phyloP scores from a whole-genome alignment of 768 basidiomycete species.

The Pleurotus cornucopiae region DNA sequence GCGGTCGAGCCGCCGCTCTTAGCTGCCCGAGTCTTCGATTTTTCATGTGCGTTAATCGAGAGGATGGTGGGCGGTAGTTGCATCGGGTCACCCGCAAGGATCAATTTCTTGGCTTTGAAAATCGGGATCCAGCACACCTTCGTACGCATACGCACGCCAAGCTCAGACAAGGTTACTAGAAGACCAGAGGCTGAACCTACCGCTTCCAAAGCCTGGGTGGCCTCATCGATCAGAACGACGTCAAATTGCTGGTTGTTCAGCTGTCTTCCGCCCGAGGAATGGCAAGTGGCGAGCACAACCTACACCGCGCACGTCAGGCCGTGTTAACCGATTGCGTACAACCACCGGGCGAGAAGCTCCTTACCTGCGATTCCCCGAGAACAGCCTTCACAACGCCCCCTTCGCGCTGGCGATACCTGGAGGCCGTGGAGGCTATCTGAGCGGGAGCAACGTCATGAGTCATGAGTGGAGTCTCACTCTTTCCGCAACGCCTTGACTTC shows the following conservation, averaged over 20 bases:
- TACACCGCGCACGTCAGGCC: slow-evolving; percentile 17
- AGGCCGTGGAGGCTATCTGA: slow-evolving; percentile 1
- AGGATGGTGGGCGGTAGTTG: slow-evolving; percentile 94
- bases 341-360: background rate
- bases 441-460: background rate
- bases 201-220: slow-evolving; percentile 94
- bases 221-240: slow-evolving; percentile 95
- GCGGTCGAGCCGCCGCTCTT: background rate
- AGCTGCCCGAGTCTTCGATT: slow-evolving; percentile 10
- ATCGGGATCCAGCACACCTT: slow-evolving; percentile 96
- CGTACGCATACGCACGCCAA: background rate
- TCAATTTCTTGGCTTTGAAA: slow-evolving; percentile 84
- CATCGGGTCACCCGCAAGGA: slow-evolving; percentile 92
- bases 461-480: slow-evolving; percentile 55
- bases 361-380: slow-evolving; percentile 71
- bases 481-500: slow-evolving; percentile 84
- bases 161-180: background rate
- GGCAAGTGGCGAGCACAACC: slow-evolving; percentile 92
- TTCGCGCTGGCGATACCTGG: slow-evolving; percentile 86
- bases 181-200: slow-evolving; percentile 36
- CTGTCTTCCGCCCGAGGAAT: slow-evolving; percentile 86
- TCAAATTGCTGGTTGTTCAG: slow-evolving; percentile 79
- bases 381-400: slow-evolving; percentile 80
- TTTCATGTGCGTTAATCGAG: slow-evolving; percentile 48
- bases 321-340: too few species aligned